These are phyloP conservation scores for Colletotrichum echinochloae DNA, from an alignment of 2,329 filamentous ascomycete genomes.

Conservation along the genomic window DNA sequence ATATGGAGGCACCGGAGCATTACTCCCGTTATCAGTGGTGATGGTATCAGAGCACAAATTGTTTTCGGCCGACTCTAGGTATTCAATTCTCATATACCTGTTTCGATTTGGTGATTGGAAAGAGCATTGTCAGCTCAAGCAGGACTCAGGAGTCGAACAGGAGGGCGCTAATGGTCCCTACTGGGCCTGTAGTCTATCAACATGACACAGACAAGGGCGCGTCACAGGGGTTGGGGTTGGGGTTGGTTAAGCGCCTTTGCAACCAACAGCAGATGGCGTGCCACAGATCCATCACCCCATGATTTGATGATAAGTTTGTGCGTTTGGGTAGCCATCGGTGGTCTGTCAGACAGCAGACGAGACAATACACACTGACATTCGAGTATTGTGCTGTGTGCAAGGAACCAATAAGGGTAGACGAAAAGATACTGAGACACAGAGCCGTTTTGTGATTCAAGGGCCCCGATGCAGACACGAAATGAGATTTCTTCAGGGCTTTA, in stretches of 20 bases:
- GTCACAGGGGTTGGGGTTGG: slow-evolving; percentile 6
- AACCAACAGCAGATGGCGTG: slow-evolving; percentile 17
- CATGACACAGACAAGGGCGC: slow-evolving; percentile 32
- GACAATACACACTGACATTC: slow-evolving; percentile 19
- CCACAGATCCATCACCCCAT: slow-evolving; percentile 19
- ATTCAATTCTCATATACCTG: not conserved
- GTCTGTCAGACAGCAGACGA: slow-evolving; percentile 27
- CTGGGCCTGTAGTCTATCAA: slow-evolving; percentile 11
- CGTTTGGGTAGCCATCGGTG: slow-evolving; percentile 26
- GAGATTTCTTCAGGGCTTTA: slow-evolving; percentile 29
- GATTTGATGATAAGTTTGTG: slow-evolving; percentile 13
- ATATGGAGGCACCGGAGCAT: not conserved
- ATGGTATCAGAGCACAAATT: slow-evolving; percentile 3
- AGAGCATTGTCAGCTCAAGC: slow-evolving; percentile 1
- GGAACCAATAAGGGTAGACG: slow-evolving; percentile 28
- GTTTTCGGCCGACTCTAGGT: not conserved
- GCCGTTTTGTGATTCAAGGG: slow-evolving; percentile 39
- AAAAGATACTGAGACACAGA: slow-evolving; percentile 41
- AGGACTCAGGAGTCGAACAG: not conserved
- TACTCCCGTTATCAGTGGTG: not conserved
- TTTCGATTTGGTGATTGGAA: slow-evolving; percentile 17
- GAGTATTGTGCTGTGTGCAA: slow-evolving; percentile 8
- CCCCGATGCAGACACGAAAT: slow-evolving; percentile 25
- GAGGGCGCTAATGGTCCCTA: not conserved
- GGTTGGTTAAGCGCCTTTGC: slow-evolving; percentile 1